Conservation (phyloP, 2,329 filamentous ascomycete genomes). For the Aspergillus transmontanensis region DNA sequence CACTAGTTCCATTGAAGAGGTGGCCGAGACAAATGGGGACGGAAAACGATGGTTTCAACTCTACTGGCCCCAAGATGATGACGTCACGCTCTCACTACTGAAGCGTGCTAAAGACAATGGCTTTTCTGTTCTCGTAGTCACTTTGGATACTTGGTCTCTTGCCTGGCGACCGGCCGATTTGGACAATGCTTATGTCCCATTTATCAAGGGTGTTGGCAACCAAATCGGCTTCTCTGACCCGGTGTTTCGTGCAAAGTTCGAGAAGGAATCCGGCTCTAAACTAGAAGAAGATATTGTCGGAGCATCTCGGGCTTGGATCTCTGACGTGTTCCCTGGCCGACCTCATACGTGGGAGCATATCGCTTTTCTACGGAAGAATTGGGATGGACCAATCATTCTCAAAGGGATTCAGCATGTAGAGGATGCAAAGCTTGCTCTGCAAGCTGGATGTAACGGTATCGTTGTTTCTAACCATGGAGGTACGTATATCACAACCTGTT, state of each 20-base stretch:
- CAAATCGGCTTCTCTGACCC: constrained; percentile 68
- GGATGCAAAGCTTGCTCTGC: constrained; percentile 50
- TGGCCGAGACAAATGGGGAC: constrained; percentile 60
- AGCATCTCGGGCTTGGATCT: constrained; percentile 58
- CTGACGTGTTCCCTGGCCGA: constrained; percentile 54
- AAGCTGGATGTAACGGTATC: constrained; percentile 53
- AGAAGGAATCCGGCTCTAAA: constrained; percentile 49
- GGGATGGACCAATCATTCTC: constrained; percentile 65
- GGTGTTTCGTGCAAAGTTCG: constrained; percentile 62
- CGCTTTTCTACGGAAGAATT: constrained; percentile 59
- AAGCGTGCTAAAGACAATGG: constrained; percentile 62
- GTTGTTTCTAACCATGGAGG: constrained; percentile 58
- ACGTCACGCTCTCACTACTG: constrained; percentile 66
- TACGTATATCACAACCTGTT: constrained; percentile 12
- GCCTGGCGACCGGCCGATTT: constrained; percentile 69
- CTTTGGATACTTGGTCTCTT: constrained; percentile 70
- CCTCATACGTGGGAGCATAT: constrained; percentile 65
- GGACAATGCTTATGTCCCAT: constrained; percentile 58
- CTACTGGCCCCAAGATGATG: constrained; percentile 70
- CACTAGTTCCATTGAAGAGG: constrained; percentile 66
- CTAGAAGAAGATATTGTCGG: constrained; percentile 52
- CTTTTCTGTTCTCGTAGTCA: constrained; percentile 69
- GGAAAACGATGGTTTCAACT: constrained; percentile 72
- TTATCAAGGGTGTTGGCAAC: constrained; percentile 61
- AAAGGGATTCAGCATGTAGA: constrained; percentile 60